A percentile compares a stretch with the other conserved stretches of the same genome.
These are phyloP conservation scores for Aristolochia californica DNA, from an alignment of 164 flowering plant genomes.

Conservation along the genomic window DNA sequence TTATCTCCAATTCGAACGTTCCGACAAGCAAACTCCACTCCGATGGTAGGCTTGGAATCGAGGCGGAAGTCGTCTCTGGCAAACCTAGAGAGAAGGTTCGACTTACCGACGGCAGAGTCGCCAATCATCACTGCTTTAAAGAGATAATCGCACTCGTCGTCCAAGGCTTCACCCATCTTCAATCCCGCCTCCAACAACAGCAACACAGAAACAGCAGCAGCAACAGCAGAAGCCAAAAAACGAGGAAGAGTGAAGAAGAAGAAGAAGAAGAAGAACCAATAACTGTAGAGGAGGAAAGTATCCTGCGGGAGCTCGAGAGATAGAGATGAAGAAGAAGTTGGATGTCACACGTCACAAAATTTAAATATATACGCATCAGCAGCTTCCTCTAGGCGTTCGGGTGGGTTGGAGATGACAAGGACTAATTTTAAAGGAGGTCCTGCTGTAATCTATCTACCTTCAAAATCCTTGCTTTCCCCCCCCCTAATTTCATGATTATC, in stretches of 20 bases:
- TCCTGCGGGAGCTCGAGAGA: too few relatives aligned
- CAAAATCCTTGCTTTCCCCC: too few relatives aligned
- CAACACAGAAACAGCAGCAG: not conserved
- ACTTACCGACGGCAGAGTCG: conserved; percentile 66
- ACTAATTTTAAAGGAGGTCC: too few relatives aligned
- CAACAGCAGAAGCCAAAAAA: not conserved
- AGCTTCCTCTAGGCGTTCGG: too few relatives aligned
- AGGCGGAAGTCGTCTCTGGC: conserved; percentile 39
- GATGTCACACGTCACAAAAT: too few relatives aligned
- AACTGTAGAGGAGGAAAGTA: not conserved
- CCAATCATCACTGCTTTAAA: conserved; percentile 64
- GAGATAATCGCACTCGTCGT: conserved; percentile 68
- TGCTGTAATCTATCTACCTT: too few relatives aligned
- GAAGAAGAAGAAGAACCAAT: not conserved
- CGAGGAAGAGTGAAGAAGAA: not conserved
- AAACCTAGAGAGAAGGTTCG: conserved; percentile 58
- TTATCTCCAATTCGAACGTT: conserved; percentile 39
- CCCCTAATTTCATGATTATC: too few relatives aligned
- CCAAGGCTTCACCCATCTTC: conserved; percentile 5
- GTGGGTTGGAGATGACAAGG: too few relatives aligned
- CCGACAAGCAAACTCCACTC: conserved; percentile 68
- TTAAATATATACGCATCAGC: too few relatives aligned
- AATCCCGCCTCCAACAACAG: not conserved
- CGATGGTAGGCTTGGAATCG: conserved; percentile 71
- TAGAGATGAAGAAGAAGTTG: too few relatives aligned